These are phyloP conservation scores for Lactarius pseudohatsudake DNA, from an alignment of 768 basidiomycete species.

Conservation along the genomic window DNA sequence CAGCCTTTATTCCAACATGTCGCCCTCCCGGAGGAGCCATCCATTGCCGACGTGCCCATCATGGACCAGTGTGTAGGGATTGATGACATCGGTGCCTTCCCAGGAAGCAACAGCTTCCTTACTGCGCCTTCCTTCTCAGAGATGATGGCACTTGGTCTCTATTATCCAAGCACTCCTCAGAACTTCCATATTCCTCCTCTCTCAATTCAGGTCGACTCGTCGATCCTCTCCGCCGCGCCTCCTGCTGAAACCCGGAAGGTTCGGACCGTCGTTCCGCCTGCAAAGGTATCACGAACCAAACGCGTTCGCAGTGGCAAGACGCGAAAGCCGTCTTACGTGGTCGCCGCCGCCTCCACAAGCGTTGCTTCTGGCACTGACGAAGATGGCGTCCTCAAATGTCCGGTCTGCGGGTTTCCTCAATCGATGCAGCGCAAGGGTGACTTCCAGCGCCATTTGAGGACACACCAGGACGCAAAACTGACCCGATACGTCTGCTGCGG, in stretches of 20 bases:
- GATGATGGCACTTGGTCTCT: constrained; percentile 17
- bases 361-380: neutral
- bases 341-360: neutral
- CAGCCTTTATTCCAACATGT: neutral
- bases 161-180: constrained; percentile 1
- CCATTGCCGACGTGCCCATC: neutral
- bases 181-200: neutral
- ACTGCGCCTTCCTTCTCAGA: neutral
- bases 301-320: neutral
- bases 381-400: neutral
- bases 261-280: neutral
- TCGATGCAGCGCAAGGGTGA: constrained; percentile 15
- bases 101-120: neutral
- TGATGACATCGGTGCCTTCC: neutral
- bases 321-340: neutral
- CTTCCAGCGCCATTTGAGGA: constrained; percentile 15
- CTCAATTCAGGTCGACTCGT: neutral
- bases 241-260: constrained; percentile 3
- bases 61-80: neutral
- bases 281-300: neutral
- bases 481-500: constrained; percentile 21
- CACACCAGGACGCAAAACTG: neutral
- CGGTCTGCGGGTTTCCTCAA: constrained; percentile 8
- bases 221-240: neutral
- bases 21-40: neutral